Evolutionary conservation across 1,284 basidiomycete species (phyloP).

Genomic region (Puccinia polysora): DNA sequence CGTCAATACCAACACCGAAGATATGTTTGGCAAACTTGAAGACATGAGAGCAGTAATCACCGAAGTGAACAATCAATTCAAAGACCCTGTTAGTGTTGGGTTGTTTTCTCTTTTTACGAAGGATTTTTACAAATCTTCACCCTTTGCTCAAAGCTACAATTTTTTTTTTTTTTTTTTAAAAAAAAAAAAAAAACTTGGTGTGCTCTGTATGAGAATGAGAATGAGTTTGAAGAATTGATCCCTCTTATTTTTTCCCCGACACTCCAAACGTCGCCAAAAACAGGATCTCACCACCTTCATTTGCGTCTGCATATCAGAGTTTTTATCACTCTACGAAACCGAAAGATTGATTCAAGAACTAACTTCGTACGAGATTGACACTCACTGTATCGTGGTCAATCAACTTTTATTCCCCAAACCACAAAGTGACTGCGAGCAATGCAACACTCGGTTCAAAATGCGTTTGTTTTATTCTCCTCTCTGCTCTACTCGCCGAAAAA

Average conservation of each 20-base stretch:
- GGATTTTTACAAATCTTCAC: too few species aligned
- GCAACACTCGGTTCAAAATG: constrained; percentile 89
- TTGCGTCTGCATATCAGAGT: constrained; percentile 97
- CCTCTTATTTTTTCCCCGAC: background rate
- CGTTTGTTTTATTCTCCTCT: constrained; percentile 51
- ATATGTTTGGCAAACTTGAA: constrained; percentile 97
- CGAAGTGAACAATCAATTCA: constrained; percentile 98
- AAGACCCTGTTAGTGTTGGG: constrained; percentile 72
- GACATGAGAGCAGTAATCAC: constrained; percentile 95
- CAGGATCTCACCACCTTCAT: constrained; percentile 61
- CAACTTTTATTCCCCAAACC: constrained; percentile 87
- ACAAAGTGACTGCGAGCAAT: constrained; percentile 93
- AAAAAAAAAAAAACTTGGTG: background rate
- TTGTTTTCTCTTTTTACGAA: background rate
- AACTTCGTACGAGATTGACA: constrained; percentile 94
- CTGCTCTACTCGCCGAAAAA: background rate
- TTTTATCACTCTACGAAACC: constrained; percentile 95
- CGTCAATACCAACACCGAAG: constrained; percentile 75
- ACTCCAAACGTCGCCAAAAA: too few species aligned
- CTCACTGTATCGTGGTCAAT: constrained; percentile 97
- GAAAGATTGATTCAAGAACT: constrained; percentile 95
- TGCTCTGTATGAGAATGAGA: background rate
- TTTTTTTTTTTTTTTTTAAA: too few species aligned
- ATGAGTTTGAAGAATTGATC: too few species aligned
- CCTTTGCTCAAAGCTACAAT: background rate